Conservation (phyloP, 768 basidiomycete species). For the Tricholoma sp. region DNA sequence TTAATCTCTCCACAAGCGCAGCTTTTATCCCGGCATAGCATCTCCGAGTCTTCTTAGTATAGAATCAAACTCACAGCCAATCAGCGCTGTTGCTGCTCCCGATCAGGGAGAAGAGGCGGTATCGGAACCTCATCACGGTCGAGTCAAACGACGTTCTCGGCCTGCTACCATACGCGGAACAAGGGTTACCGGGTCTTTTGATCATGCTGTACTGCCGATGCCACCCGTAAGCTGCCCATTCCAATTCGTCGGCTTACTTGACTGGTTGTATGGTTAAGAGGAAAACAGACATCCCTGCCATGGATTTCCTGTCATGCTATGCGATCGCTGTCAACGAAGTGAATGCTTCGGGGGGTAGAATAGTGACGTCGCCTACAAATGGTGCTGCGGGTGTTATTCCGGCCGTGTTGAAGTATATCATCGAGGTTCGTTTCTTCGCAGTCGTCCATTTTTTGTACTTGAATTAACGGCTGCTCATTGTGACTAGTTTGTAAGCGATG, state of each 20-base stretch:
- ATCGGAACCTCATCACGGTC: constrained; percentile 6
- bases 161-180: constrained; percentile 22
- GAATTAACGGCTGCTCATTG: neutral
- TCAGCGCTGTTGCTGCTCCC: constrained; percentile 17
- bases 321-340: constrained; percentile 96
- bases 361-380: constrained; percentile 93
- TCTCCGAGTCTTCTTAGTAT: constrained; percentile 28
- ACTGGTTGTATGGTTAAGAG: constrained; percentile 37
- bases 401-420: constrained; percentile 83
- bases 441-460: neutral
- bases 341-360: constrained; percentile 87
- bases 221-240: constrained; percentile 56
- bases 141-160: constrained; percentile 1
- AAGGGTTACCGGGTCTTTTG: constrained; percentile 67
- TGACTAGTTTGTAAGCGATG: constrained; percentile 78
- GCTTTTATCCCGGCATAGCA: constrained; percentile 46
- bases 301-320: constrained; percentile 92
- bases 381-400: constrained; percentile 95
- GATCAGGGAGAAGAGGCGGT: constrained; percentile 11
- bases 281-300: constrained; percentile 83
- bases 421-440: constrained; percentile 49
- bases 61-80: constrained; percentile 19
- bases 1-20: constrained; percentile 12
- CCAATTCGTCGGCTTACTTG: constrained; percentile 2
- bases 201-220: constrained; percentile 77